Conservation (phyloP, 1,284 basidiomycete genomes). For the Trametes versicolor region DNA sequence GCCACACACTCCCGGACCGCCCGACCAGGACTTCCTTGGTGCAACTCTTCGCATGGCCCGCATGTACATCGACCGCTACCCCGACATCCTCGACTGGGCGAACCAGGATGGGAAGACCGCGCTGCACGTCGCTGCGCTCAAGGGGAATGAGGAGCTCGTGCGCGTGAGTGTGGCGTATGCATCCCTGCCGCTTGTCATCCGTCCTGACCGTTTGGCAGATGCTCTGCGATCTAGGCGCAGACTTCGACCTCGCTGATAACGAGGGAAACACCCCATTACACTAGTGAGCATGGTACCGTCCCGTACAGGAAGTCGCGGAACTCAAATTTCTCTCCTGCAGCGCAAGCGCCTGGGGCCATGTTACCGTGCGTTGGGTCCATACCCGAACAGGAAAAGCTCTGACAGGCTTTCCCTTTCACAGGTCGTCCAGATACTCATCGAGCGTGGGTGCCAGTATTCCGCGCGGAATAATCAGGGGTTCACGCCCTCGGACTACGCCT, state of each 20-base stretch:
- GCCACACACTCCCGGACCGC: conserved; percentile 56
- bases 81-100: conserved; percentile 90
- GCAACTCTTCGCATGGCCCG: conserved; percentile 83
- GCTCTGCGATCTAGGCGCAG: conserved; percentile 89
- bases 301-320: conserved; percentile 12
- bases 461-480: conserved; percentile 92
- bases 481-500: conserved; percentile 92
- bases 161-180: conserved; percentile 61
- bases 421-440: conserved; percentile 89
- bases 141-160: conserved; percentile 90
- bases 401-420: conserved; percentile 46
- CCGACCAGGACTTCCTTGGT: conserved; percentile 69
- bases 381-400: conserved; percentile 22
- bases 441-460: conserved; percentile 85
- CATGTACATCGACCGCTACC: conserved; percentile 83
- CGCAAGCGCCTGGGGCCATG: conserved; percentile 87
- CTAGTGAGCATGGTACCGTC: conserved; percentile 67
- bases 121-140: conserved; percentile 87
- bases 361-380: conserved; percentile 62
- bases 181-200: conserved; percentile 29
- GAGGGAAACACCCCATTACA: conserved; percentile 94
- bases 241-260: conserved; percentile 88
- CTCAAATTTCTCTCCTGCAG: conserved; percentile 50
- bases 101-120: conserved; percentile 91
- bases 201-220: conserved; percentile 59